These are phyloP conservation scores for Staphylotrichum longicolle DNA, from an alignment of 495 filamentous ascomycete species.

Conservation along the genomic window DNA sequence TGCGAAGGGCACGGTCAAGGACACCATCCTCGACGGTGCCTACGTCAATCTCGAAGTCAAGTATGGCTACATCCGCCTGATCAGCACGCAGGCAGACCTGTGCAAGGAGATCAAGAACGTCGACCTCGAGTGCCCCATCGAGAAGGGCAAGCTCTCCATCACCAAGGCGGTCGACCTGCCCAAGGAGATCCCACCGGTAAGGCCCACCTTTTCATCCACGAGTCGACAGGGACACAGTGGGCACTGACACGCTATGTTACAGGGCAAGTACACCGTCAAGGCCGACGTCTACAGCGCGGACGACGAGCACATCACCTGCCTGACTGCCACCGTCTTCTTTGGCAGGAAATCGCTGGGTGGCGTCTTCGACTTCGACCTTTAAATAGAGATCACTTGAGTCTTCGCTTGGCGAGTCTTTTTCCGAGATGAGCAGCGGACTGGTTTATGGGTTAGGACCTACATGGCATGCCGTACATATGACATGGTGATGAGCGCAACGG, in stretches of 20 bases:
- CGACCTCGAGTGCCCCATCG: conserved; percentile 83
- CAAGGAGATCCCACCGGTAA: conserved; percentile 82
- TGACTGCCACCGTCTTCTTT: conserved; percentile 67
- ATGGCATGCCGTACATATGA: conserved; percentile 13
- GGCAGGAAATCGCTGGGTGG: conserved; percentile 26
- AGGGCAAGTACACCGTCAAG: conserved; percentile 87
- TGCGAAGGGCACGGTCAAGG: conserved; percentile 67
- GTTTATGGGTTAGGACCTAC: conserved; percentile 8
- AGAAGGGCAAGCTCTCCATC: conserved; percentile 68
- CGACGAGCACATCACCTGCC: conserved; percentile 71
- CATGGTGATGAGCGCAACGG: not conserved
- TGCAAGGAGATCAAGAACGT: conserved; percentile 87
- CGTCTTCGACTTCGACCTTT: conserved; percentile 33
- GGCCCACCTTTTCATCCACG: too few relatives aligned
- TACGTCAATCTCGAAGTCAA: conserved; percentile 81
- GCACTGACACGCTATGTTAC: conserved; percentile 11
- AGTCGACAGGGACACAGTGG: too few relatives aligned
- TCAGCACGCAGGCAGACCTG: conserved; percentile 73
- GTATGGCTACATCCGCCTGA: conserved; percentile 86
- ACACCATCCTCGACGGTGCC: conserved; percentile 71
- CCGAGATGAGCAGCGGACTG: not conserved
- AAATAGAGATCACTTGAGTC: not conserved
- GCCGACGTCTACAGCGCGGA: conserved; percentile 79
- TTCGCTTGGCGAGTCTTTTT: not conserved
- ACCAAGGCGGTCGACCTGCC: conserved; percentile 82